Conservation (phyloP, 352 stramenopile species). For the Thalassiosira hispida region DNA sequence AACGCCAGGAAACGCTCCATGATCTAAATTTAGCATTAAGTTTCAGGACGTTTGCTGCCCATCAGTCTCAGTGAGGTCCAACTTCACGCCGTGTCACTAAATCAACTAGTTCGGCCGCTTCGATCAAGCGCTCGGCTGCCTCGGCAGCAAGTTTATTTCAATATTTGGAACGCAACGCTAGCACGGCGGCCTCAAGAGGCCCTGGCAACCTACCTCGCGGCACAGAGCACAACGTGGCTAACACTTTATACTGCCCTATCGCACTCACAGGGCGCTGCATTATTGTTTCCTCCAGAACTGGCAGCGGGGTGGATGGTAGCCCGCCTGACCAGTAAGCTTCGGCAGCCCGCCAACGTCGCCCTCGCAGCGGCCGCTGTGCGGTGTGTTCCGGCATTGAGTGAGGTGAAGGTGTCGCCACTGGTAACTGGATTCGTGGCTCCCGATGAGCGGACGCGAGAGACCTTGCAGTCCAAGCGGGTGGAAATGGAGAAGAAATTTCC, state of each 20-base stretch:
- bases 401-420: constrained; percentile 21
- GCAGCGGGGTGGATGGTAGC: constrained; percentile 18
- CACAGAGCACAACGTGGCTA: constrained; percentile 8
- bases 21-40: too few relatives aligned
- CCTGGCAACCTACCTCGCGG: constrained; percentile 12
- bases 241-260: constrained; percentile 7
- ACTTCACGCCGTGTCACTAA: too few relatives aligned
- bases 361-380: constrained; percentile 10
- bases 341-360: constrained; percentile 17
- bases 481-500: constrained; percentile 7
- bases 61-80: too few relatives aligned
- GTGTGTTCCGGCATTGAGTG: not conserved
- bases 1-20: too few relatives aligned
- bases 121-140: too few relatives aligned
- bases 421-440: constrained; percentile 7
- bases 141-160: too few relatives aligned
- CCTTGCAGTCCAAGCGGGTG: not conserved
- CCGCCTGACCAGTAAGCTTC: constrained; percentile 5
- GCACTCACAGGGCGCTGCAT: not conserved
- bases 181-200: constrained; percentile 9
- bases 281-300: constrained; percentile 11
- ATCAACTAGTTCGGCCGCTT: too few relatives aligned
- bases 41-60: too few relatives aligned
- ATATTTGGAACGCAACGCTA: constrained; percentile 13
- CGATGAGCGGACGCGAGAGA: constrained; percentile 8